These are phyloP conservation scores for Mycena albidolilacea DNA, from an alignment of 768 basidiomycete species.

Conservation along the genomic window DNA sequence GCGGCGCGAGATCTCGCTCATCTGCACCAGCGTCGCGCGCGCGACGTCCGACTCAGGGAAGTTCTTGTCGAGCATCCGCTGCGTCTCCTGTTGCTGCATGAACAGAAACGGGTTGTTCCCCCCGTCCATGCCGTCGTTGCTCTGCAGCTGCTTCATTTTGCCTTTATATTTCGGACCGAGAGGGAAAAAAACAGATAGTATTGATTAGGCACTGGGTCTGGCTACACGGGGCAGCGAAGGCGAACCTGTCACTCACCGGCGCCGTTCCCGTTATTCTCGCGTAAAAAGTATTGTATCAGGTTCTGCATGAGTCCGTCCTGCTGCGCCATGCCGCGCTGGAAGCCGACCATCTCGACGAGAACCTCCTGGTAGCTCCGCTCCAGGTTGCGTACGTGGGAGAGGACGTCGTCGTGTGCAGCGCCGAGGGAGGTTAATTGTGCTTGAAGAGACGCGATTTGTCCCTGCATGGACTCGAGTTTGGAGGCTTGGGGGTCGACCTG, in stretches of 20 bases:
- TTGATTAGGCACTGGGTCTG: conserved; percentile 35
- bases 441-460: conserved; percentile 51
- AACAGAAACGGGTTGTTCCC: conserved; percentile 60
- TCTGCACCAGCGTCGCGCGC: conserved; percentile 78
- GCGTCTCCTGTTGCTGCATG: conserved; percentile 70
- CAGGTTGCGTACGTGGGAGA: conserved; percentile 68
- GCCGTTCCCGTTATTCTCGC: conserved; percentile 63
- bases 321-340: conserved; percentile 83
- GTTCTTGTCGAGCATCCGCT: conserved; percentile 56
- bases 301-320: conserved; percentile 89
- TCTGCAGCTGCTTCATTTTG: conserved; percentile 38
- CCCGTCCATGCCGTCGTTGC: conserved; percentile 27
- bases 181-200: conserved; percentile 33
- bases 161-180: conserved; percentile 31
- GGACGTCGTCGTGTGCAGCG: conserved; percentile 66
- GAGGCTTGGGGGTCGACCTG: conserved; percentile 48
- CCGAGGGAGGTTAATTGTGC: conserved; percentile 60
- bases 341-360: conserved; percentile 79
- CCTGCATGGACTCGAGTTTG: conserved; percentile 51
- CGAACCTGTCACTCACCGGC: conserved; percentile 42
- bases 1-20: conserved; percentile 83
- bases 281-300: conserved; percentile 85
- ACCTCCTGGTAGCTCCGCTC: conserved; percentile 78
- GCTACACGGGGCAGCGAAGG: conserved; percentile 28
- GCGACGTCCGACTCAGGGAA: conserved; percentile 74